These are phyloP conservation scores for Chaetomium globosum DNA, from an alignment of 2,329 filamentous ascomycete genomes.

Conservation along the genomic window DNA sequence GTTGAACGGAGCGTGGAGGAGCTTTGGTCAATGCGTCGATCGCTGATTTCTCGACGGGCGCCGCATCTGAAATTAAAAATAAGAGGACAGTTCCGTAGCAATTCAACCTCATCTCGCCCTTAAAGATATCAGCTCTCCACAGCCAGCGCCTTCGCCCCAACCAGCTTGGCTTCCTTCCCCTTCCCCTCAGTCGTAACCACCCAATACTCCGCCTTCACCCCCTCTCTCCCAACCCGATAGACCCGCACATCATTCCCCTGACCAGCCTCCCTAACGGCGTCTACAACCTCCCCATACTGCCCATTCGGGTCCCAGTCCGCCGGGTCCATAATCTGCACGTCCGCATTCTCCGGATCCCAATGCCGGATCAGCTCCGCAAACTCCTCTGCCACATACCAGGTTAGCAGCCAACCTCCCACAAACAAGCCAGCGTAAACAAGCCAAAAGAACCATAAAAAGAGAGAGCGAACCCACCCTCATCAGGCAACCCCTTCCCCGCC, in stretches of 20 bases:
- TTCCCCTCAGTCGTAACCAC: conserved; percentile 66
- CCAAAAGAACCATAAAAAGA: not conserved
- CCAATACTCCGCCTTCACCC: conserved; percentile 75
- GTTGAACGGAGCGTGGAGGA: not conserved
- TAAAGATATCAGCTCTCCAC: conserved; percentile 63
- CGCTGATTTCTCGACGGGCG: not conserved
- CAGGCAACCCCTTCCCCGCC: conserved; percentile 55
- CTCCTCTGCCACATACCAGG: conserved; percentile 55
- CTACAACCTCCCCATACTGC: conserved; percentile 68
- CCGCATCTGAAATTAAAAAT: not conserved
- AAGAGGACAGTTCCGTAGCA: not conserved
- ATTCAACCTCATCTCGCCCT: not conserved
- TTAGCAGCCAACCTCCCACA: conserved; percentile 2
- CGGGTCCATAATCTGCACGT: conserved; percentile 67
- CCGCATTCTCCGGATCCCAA: conserved; percentile 54
- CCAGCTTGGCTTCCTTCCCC: conserved; percentile 60
- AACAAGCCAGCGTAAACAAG: not conserved
- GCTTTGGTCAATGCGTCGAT: not conserved
- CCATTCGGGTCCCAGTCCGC: conserved; percentile 73
- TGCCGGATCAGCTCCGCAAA: conserved; percentile 70
- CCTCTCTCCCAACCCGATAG: conserved; percentile 67
- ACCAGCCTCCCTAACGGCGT: conserved; percentile 67
- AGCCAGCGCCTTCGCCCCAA: conserved; percentile 77
- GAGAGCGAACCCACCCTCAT: conserved; percentile 57
- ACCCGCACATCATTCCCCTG: conserved; percentile 71